phyloP scores from a whole-genome alignment of 1,139 yeast genomes.

The Tardiomyces depauwii region DNA sequence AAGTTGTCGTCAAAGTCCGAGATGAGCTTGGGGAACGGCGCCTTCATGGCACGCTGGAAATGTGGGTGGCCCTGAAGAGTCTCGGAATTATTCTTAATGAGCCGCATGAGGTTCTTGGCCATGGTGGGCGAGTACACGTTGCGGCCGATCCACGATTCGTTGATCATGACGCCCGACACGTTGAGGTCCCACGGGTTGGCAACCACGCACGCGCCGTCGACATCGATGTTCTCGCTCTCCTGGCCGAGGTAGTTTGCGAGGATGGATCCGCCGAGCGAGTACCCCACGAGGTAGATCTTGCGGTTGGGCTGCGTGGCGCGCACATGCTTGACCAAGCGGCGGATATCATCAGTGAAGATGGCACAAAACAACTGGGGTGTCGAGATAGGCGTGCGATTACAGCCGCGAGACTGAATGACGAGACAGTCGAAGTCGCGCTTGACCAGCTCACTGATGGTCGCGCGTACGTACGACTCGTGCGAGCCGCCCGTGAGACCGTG shows the following conservation, averaged over 20 bases:
- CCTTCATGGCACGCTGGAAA: constrained; percentile 23
- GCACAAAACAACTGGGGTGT: constrained; percentile 70
- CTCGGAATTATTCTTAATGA: constrained; percentile 50
- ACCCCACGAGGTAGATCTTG: constrained; percentile 67
- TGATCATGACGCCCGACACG: constrained; percentile 42
- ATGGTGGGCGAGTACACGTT: constrained; percentile 55
- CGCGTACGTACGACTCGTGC: constrained; percentile 76
- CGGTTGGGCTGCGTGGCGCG: constrained; percentile 53
- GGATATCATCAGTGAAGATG: constrained; percentile 60
- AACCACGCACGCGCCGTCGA: constrained; percentile 56
- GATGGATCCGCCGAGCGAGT: constrained; percentile 80
- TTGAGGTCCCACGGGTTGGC: constrained; percentile 83
- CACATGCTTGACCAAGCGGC: constrained; percentile 44
- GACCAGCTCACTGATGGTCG: constrained; percentile 25
- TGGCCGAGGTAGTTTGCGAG: constrained; percentile 72
- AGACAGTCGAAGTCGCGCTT: constrained; percentile 44
- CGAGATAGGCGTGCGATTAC: constrained; percentile 71
- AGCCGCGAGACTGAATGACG: constrained; percentile 76
- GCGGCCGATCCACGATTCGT: constrained; percentile 46
- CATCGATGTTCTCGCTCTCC: constrained; percentile 34
- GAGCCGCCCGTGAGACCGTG: constrained; percentile 94
- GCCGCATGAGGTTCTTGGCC: constrained; percentile 49
- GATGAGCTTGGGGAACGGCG: constrained; percentile 28
- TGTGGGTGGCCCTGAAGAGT: constrained; percentile 36
- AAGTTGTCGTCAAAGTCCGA: constrained; percentile 57